Percentiles rank a stretch among this genome's conserved stretches.
Conservation (phyloP, 208 protist species). For the Crithidia thermophila region DNA sequence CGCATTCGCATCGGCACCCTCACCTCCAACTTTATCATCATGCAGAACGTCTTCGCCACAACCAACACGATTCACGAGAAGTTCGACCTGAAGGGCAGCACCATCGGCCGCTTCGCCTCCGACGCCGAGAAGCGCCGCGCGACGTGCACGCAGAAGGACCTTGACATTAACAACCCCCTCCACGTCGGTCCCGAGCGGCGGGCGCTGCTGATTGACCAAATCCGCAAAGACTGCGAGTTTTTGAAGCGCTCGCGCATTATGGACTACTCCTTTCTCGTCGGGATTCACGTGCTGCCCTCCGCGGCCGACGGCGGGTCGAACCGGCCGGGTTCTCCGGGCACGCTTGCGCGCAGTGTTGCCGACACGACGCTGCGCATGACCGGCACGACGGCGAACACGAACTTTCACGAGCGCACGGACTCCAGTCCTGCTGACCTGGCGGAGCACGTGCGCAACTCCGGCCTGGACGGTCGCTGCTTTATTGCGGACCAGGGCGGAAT, state of each 20-base stretch:
- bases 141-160: constrained; percentile 92
- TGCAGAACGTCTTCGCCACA: constrained; percentile 95
- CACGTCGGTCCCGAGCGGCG: constrained; percentile 70
- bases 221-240: constrained; percentile 89
- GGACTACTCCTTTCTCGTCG: constrained; percentile 95
- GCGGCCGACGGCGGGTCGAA: constrained; percentile 4
- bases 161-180: constrained; percentile 86
- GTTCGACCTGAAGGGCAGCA: constrained; percentile 95
- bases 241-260: constrained; percentile 88
- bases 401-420: constrained; percentile 5
- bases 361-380: constrained; percentile 13
- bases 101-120: constrained; percentile 87
- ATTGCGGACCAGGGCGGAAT: constrained; percentile 85
- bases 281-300: constrained; percentile 81
- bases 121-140: constrained; percentile 78
- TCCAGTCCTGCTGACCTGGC: neutral
- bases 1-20: constrained; percentile 62
- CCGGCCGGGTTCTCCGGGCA: neutral
- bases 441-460: constrained; percentile 1
- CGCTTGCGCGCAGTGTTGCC: constrained; percentile 6
- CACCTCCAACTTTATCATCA: constrained; percentile 90
- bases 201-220: constrained; percentile 81
- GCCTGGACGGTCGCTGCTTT: constrained; percentile 73
- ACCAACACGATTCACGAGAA: constrained; percentile 90
- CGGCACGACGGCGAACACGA: neutral